Base-by-base conservation (phyloP, 352 stramenopile species). In the Phytopythium sindhum region DNA sequence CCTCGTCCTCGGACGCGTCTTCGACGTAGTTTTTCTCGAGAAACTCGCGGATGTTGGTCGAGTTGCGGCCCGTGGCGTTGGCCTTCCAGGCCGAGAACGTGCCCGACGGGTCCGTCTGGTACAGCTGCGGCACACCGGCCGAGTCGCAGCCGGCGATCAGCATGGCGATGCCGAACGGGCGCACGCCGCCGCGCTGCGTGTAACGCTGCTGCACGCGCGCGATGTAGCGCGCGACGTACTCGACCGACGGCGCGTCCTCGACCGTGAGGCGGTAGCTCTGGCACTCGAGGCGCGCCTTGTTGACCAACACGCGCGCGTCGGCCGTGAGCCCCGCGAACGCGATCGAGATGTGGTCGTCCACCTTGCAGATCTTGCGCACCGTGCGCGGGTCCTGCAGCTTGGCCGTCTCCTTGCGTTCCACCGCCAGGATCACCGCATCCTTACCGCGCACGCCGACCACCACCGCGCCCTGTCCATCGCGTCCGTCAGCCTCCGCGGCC, bases 81-180 rank as follows among this genome's bases (percentile, higher is more conserved):
- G 97, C 93, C 74, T 99, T 99, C 98, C 98, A 99, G 37, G 91
- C 87, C 59, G 85, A 98, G 77, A 99, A 99, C 15, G 95, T 99
- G 52, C 98, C 98, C 23, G 96, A 97, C 15, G 98, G 97, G 79
- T 99, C 98, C 33, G 97, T 99, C 77, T 99, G 95, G 80, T 98
- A 99, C 57, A 99, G 80, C 64, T 98, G 90, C n/a, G 97, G 96
- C 51, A 92, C 83, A 24, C 89, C 90, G 63, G 98, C 69, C 63
- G 80, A 81, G 67, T 96, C 78, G 78, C 98, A 98, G 47, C 98
- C 98, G 8, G 95, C 96, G 45, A 99, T 88, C 41, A 99, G 85
- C 77, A 97, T 98, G 39, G 95, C 98, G 62, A 99, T 98, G 56
- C 98, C 98, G 81, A 99, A 99, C 17, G 98, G 98, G 64, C 98